These are phyloP conservation scores for Metschnikowia baotianmanensis DNA, from an alignment of 805 yeast species.

Conservation along the genomic window DNA sequence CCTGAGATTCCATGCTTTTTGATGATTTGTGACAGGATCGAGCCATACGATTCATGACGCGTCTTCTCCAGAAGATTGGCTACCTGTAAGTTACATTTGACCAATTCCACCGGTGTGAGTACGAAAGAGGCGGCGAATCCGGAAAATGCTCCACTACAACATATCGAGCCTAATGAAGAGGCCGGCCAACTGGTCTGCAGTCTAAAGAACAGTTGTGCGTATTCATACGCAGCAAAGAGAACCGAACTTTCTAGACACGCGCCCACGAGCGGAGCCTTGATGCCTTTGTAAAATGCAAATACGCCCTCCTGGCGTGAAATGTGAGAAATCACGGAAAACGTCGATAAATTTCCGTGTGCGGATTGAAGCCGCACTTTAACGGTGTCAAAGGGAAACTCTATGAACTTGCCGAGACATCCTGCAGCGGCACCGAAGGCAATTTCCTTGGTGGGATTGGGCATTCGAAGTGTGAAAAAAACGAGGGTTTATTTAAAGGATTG, in stretches of 20 bases:
- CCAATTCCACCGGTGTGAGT: slow-evolving; percentile 86
- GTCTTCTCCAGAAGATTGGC: slow-evolving; percentile 24
- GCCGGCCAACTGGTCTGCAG: slow-evolving; percentile 5
- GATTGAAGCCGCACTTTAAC: slow-evolving; percentile 85
- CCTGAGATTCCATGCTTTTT: slow-evolving; percentile 61
- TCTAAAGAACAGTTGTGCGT: slow-evolving; percentile 17
- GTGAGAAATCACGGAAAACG: slow-evolving; percentile 61
- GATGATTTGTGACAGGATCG: slow-evolving; percentile 38
- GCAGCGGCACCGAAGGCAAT: slow-evolving; percentile 54
- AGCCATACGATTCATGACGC: slow-evolving; percentile 30
- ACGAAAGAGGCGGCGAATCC: slow-evolving; percentile 82
- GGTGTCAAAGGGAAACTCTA: slow-evolving; percentile 93
- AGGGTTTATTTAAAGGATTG: not conserved
- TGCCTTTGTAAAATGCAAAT: slow-evolving; percentile 66
- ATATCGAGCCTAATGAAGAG: slow-evolving; percentile 15
- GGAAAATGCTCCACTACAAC: slow-evolving; percentile 74
- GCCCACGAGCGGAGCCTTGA: slow-evolving; percentile 80
- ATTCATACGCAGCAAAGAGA: slow-evolving; percentile 64
- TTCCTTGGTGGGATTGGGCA: slow-evolving; percentile 34
- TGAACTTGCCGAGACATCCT: slow-evolving; percentile 79
- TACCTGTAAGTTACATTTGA: slow-evolving; percentile 88
- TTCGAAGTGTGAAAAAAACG: not conserved
- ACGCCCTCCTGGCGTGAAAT: slow-evolving; percentile 69
- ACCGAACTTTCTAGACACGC: slow-evolving; percentile 89
- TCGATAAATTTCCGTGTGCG: slow-evolving; percentile 41